Percentiles rank a stretch among this genome's conserved stretches.
Conservation (phyloP, 352 stramenopile species). For the Pythium dissimile region DNA sequence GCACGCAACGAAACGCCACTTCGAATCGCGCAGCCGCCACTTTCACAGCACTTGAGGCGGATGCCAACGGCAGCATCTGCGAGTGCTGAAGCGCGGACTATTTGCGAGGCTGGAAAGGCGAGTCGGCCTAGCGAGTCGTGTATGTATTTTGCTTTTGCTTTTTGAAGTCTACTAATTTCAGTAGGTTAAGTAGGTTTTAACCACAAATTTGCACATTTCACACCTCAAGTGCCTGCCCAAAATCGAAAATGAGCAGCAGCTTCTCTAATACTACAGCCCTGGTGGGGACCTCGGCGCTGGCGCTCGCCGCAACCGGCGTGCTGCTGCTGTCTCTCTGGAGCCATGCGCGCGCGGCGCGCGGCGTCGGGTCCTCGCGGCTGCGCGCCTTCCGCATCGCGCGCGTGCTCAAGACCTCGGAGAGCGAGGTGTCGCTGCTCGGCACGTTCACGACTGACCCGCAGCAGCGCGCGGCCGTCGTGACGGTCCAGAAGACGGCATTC, state of each 20-base stretch:
- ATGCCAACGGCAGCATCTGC: not conserved
- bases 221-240: no score
- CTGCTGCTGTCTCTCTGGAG: constrained; percentile 35
- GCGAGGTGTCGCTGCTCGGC: constrained; percentile 62
- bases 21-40: not conserved
- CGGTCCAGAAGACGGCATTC: constrained; percentile 64
- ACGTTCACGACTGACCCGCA: constrained; percentile 62
- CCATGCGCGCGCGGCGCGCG: constrained; percentile 23
- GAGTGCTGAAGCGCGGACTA: not conserved
- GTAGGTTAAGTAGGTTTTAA: constrained; percentile 15
- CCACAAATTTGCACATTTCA: constrained; percentile 7
- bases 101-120: no score
- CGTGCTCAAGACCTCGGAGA: constrained; percentile 64
- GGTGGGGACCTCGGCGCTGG: constrained; percentile 17
- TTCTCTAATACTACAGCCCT: no score
- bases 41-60: not conserved
- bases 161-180: constrained; percentile 14
- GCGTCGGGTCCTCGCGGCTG: constrained; percentile 37
- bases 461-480: constrained; percentile 61
- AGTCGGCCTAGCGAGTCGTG: no score
- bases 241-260: no score
- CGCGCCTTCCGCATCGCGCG: constrained; percentile 56
- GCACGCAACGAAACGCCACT: not conserved
- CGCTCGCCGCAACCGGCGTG: constrained; percentile 13
- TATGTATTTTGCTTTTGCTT: constrained; percentile 13